Evolutionary conservation across 2,329 filamentous ascomycete genomes (phyloP).

Genomic region (Pseudodiploospora longispora): DNA sequence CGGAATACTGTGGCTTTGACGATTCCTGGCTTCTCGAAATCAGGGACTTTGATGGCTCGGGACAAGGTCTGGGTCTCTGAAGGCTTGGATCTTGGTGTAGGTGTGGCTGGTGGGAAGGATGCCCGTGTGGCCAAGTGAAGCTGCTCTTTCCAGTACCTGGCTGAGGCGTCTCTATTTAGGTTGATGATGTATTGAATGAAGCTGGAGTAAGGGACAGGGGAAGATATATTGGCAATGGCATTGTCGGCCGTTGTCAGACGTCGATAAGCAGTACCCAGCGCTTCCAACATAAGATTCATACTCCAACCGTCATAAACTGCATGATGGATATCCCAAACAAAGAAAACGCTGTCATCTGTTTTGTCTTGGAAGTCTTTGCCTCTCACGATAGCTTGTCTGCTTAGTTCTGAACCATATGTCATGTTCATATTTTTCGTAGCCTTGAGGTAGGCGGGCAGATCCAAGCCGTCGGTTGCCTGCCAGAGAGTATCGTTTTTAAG

Average conservation of each 20-base stretch:
- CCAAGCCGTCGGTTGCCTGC: slow-evolving; percentile 21
- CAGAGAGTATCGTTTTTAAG: background rate
- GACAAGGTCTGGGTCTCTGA: slow-evolving; percentile 40
- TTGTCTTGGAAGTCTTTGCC: slow-evolving; percentile 29
- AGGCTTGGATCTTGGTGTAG: slow-evolving; percentile 44
- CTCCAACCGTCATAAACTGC: slow-evolving; percentile 25
- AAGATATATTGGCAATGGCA: slow-evolving; percentile 6
- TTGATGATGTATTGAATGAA: slow-evolving; percentile 40
- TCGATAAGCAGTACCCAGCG: background rate
- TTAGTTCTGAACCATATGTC: slow-evolving; percentile 30
- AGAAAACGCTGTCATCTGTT: slow-evolving; percentile 21
- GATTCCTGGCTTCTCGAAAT: slow-evolving; percentile 14
- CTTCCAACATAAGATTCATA: background rate
- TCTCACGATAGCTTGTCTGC: slow-evolving; percentile 32
- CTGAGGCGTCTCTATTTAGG: slow-evolving; percentile 31
- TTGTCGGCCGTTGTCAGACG: slow-evolving; percentile 16
- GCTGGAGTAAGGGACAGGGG: slow-evolving; percentile 36
- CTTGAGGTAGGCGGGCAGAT: slow-evolving; percentile 29
- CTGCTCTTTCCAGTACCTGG: slow-evolving; percentile 38
- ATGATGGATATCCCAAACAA: slow-evolving; percentile 23
- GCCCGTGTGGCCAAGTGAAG: slow-evolving; percentile 39
- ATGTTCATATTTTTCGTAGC: slow-evolving; percentile 27
- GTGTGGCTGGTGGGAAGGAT: slow-evolving; percentile 39
- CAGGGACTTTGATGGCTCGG: slow-evolving; percentile 10
- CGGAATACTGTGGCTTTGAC: slow-evolving; percentile 46